Evolutionary conservation across 2,329 filamentous ascomycete genomes (phyloP), one percentile per base, ranked within the genome.

Genomic region (Beauveria sp.): DNA sequence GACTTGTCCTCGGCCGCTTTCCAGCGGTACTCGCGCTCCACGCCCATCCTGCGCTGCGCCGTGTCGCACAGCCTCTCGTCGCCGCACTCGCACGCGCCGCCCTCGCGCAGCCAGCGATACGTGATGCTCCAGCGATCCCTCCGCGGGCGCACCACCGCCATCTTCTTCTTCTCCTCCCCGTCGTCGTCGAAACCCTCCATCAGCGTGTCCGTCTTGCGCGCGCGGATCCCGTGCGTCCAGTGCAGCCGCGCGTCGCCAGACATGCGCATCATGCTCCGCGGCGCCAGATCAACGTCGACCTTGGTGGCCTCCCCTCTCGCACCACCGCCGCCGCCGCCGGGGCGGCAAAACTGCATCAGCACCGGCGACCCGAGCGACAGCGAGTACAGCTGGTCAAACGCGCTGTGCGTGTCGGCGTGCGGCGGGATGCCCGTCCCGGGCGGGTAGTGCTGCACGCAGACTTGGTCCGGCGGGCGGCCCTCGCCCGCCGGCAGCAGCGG

Each of bases 371-470:
- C 78, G 1, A 79, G 73, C 0, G 76, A 79, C 1, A 80, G 66
- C 12, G 76, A 71, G 61, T 80, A 80, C 2, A 80, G 72, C 65
- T 79, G 76, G 61, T 75, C 77, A 38, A 75, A 77, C 0, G 75
- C 71, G 10, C 71, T 71, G 69, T 85, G 83, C 3, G 83, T 83
- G 70, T 86, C 83, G 59, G 83, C 83, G 66, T 86, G 83, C 0
- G 83, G 83, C 10, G 83, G 83, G 65, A 86, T 86, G 1, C 83
- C 83, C 0, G 79, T 74, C 6, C 83, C 83, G 0, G 83, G 83
- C 0, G 83, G 80, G 67, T 86, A 86, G 68, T 84, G 79, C 70
- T 86, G 83, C 18, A 85, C 72, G 65, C 82, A 85, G 65, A 86
- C 82, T 67, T 86, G 83, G 57, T 84, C 82, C 0, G 82, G 81